These are phyloP conservation scores for Myrica gale DNA, from an alignment of 306 rosid genomes.

Conservation along the genomic window DNA sequence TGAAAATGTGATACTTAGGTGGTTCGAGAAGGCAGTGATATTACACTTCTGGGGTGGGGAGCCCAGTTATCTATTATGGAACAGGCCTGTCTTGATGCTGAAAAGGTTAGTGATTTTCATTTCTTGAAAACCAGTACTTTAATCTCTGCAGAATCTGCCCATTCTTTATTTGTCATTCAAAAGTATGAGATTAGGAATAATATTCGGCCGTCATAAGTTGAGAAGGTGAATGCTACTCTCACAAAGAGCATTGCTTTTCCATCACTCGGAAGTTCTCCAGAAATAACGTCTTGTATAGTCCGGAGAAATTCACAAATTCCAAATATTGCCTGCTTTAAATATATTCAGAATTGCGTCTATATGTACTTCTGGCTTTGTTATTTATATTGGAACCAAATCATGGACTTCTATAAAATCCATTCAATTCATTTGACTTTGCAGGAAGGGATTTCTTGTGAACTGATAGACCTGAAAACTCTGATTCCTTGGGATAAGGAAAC, in stretches of 20 bases:
- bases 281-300: neutral
- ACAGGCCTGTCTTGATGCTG: constrained; percentile 93
- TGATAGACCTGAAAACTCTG: constrained; percentile 86
- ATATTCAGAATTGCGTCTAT: neutral
- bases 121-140: neutral
- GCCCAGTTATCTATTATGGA: constrained; percentile 87
- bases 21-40: constrained; percentile 71
- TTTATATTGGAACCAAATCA: neutral
- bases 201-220: neutral
- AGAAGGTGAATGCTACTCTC: neutral
- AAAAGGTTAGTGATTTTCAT: constrained; percentile 50
- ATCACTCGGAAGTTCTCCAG: neutral
- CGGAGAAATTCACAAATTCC: neutral
- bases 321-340: constrained; percentile 5
- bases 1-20: constrained; percentile 48
- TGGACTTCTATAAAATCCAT: neutral
- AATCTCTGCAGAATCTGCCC: neutral
- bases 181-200: neutral
- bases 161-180: neutral
- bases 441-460: constrained; percentile 96
- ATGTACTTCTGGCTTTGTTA: neutral
- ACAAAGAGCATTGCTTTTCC: neutral
- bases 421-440: constrained; percentile 38
- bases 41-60: constrained; percentile 99
- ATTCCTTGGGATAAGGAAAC: constrained; percentile 98